phyloP scores from a whole-genome alignment of 2,329 filamentous ascomycete species.

The Aureobasidium vineae region DNA sequence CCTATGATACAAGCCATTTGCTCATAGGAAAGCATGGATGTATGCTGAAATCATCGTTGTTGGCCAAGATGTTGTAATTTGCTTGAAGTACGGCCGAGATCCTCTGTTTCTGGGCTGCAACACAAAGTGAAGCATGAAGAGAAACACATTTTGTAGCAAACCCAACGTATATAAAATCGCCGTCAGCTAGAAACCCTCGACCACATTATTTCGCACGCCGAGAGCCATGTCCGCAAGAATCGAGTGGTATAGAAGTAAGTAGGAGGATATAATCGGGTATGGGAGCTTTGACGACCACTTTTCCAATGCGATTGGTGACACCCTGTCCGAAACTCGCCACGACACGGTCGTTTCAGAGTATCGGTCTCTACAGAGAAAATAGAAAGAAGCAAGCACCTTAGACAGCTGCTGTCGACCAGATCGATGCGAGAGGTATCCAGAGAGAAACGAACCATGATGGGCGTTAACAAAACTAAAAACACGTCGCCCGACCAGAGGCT shows the following conservation, averaged over 20 bases:
- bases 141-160: neutral
- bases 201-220: neutral
- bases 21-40: neutral
- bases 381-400: neutral
- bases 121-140: neutral
- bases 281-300: neutral
- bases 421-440: too few species aligned
- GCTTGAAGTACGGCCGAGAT: neutral
- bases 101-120: fast-evolving
- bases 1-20: neutral
- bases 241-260: neutral
- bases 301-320: neutral
- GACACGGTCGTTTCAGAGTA: neutral
- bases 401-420: too few species aligned
- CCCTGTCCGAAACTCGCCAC: neutral
- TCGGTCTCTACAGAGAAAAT: neutral
- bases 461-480: neutral
- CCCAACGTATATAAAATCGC: too few species aligned
- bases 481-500: constrained; percentile 24
- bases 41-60: neutral
- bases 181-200: fast-evolving
- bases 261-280: neutral
- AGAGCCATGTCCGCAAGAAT: neutral
- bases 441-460: too few species aligned
- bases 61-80: too few species aligned